Evolutionary conservation across 352 stramenopile species (phyloP), one percentile per base, ranked within the genome.

Genomic region (Phytophthora vignae): DNA sequence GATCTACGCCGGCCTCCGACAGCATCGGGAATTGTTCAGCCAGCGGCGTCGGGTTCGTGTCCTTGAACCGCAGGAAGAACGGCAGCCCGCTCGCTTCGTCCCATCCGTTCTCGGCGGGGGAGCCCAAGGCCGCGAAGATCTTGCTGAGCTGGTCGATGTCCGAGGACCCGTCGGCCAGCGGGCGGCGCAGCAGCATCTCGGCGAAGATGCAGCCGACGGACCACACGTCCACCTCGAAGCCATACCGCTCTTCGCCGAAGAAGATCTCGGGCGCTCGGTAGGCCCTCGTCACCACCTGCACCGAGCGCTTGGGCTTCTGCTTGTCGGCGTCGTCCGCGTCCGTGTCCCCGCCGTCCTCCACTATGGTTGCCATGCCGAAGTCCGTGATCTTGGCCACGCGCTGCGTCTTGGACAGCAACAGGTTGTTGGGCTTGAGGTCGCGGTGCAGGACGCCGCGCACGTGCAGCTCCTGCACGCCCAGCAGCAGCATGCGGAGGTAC

Each of bases 371-470:
- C 87, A 95, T 92, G 38, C 88, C 88, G 70, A 95, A 93, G 67
- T 95, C 88, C n/a, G 84, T 85, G 65, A 95, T 86, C 76, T 93
- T 96, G 52, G 81, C 84, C 11, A 76, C 67, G 12, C 71, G 56
- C 31, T 79, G 75, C 42, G 72, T 61, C 44, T 76, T 73, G 11
- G 77, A 84, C 46, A 95, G 69, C 58, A 96, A 67, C 36, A 94
- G 57, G 49, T 96, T 94, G 78, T 94, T 94, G 42, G 89, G 89
- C 67, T 96, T 96, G 29, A 96, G 64, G 52, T 96, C 88, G 22
- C 88, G 87, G 56, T 96, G 88, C 17, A 96, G 48, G 49, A 96
- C 87, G 14, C 79, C 63, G 3, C 79, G 74, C 7, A 56, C 36
- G 49, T 94, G 85, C 17, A 93, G 79, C 66, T 94, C 78, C 21